Evolutionary conservation across 257 asterid species (phyloP), one percentile per base, ranked within the genome.

Genomic region (Petunia secreta): DNA sequence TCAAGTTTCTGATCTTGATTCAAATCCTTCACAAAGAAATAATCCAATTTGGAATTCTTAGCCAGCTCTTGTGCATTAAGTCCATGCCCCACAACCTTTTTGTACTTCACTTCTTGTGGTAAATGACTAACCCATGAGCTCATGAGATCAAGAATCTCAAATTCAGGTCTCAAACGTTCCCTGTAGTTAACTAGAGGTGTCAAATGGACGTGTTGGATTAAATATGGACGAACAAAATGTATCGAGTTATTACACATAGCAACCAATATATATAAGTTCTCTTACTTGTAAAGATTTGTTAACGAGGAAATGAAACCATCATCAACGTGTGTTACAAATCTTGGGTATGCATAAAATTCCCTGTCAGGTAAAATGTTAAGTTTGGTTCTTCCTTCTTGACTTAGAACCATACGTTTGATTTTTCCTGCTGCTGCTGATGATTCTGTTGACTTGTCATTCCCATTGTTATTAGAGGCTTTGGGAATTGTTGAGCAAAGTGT

Each of bases 51-150:
- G 3, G 88, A 88, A 82, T 94, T 94, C 48, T 84, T 90, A 1
- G 91, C 88, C 5, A 94, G 94, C 90, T 94, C 97, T 81, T 90
- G 91, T 1, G 94, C 92, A 57, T 94, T 94, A 43, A 92, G 96
- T 57, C 98, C 97, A 38, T 94, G 98, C 4, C 98, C 97, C 3
- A 92, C 97, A 1, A 94, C 97, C 74, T 62, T 92, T 85, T 82
- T 82, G 88, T 87, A 94, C 86, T 80, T 75, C 0, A 90, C 87
- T 78, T 94, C 91, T 43, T 85, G 68, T 66, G 97, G 98, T 84
- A 94, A 83, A 82, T 94, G 97, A 80, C 98, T 94, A 3, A 94
- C 85, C 98, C 97, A 94, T 0, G 97, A 94, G 67, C 98, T 92
- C 97, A 92, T 92, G 8, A 94, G 80, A 68, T 94, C 97, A 10